Evolutionary conservation across 345 rosid species (phyloP), one percentile per base, ranked within the genome.

Genomic region (Gossypium sturtianum): DNA sequence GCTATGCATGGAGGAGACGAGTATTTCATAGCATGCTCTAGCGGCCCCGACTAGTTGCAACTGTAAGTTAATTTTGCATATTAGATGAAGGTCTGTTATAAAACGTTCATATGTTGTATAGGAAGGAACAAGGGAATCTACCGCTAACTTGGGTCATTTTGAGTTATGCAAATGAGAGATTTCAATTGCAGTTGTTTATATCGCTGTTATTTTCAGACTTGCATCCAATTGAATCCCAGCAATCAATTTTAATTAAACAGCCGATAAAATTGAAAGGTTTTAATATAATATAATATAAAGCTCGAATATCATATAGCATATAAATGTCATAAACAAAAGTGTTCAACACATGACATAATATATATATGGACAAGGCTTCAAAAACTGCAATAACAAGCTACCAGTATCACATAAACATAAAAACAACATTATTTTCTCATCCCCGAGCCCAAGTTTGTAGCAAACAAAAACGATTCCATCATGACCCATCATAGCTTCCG

Each of bases 401-500:
- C 49, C 49, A 11, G 49, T 10, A 45, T 45, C 2, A 45, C 12
- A 45, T 45, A 2, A 45, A 45, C 49, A 45, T 45, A 45, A 45
- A 45, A 45, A 45, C 12, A 49, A 72, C 23, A 41, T 58, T 72
- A 44, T 78, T 78, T 48, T 78, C 29, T 63, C 62, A 71, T 69
- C 72, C 75, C 67, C 59, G 49, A 66, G 16, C 75, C 72, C 75
- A 61, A 34, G 38, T 34, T 34, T 34, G 25, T 65, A 72, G 66
- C 71, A 80, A 27, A 62, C 75, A 76, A 76, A 74, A 71, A 60
- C 69, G 25, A 70, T 71, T 79, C 84, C 84, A 81, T 80, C 73
- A 75, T 64, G 79, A 85, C 80, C 76, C 61, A 79, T 81, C 82
- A 83, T 79, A 73, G 86, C 84, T 72, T 75, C 80, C 72, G 74